Conservation (phyloP, 164 flowering plant genomes). For the Aristolochia fimbriata region DNA sequence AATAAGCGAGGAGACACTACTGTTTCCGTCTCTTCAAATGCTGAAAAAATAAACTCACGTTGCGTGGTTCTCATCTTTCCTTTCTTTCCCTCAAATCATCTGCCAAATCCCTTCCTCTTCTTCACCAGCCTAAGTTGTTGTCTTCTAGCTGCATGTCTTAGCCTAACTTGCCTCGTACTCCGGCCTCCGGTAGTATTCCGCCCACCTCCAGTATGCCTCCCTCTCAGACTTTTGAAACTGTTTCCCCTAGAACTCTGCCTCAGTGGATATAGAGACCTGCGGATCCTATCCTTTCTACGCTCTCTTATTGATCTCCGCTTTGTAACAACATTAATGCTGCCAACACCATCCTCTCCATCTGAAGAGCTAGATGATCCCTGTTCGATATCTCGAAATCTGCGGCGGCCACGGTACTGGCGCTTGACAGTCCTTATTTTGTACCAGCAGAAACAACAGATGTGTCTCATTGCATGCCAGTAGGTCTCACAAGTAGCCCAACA, state of each 20-base stretch:
- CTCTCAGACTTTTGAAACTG: conserved; percentile 8
- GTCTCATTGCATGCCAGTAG: conserved; percentile 37
- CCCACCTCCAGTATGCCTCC: conserved; percentile 11
- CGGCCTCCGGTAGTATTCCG: conserved; percentile 14
- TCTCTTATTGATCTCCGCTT: conserved; percentile 21
- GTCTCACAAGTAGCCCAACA: conserved; percentile 51
- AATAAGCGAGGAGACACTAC: too few species aligned
- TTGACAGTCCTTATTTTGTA: conserved; percentile 44
- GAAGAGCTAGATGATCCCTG: conserved; percentile 28
- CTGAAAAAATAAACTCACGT: too few species aligned
- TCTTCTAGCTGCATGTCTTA: conserved; percentile 14
- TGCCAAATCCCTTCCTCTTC: conserved; percentile 12
- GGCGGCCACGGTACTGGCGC: conserved; percentile 43
- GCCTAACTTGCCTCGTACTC: conserved; percentile 14
- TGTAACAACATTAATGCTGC: conserved; percentile 10
- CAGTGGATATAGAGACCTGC: conserved; percentile 19
- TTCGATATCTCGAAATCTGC: conserved; percentile 36
- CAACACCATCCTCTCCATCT: conserved; percentile 14
- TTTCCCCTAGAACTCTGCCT: conserved; percentile 8
- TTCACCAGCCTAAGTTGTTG: conserved; percentile 14
- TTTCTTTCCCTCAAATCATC: neutral
- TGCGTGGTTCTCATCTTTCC: too few species aligned
- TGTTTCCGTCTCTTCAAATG: too few species aligned
- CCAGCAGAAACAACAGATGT: conserved; percentile 45
- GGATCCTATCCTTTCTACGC: conserved; percentile 19